Conservation (phyloP, 345 rosid species). For the Syzygium grande region DNA sequence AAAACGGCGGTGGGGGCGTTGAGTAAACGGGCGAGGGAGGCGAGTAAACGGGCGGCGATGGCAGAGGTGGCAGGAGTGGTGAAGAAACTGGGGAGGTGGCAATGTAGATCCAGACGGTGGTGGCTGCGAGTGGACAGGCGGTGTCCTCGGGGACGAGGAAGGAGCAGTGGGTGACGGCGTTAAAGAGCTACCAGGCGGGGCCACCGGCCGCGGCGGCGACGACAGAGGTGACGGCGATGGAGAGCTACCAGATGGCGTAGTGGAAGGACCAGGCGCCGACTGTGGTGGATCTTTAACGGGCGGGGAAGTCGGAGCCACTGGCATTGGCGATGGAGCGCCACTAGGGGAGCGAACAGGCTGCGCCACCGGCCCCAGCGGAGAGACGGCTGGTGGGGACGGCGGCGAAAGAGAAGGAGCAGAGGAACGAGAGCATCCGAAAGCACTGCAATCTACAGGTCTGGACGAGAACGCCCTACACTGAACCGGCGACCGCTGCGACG, state of each 20-base stretch:
- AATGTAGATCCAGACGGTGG: background rate
- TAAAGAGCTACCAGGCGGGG: background rate
- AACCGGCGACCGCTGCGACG: slow-evolving; percentile 41
- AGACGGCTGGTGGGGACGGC: slow-evolving; percentile 37
- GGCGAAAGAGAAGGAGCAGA: slow-evolving; percentile 46
- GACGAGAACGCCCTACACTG: slow-evolving; percentile 55
- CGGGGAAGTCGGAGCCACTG: slow-evolving; percentile 8
- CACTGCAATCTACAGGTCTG: slow-evolving; percentile 49
- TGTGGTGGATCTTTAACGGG: background rate
- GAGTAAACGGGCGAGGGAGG: background rate
- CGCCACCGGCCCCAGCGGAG: slow-evolving; percentile 22
- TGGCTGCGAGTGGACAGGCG: background rate
- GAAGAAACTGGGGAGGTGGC: slow-evolving; percentile 32
- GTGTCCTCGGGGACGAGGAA: slow-evolving; percentile 15
- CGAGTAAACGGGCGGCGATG: slow-evolving; percentile 15
- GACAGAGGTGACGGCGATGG: slow-evolving; percentile 10
- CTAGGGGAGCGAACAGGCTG: background rate
- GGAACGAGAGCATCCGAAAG: slow-evolving; percentile 44
- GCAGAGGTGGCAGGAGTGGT: slow-evolving; percentile 14
- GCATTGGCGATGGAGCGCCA: slow-evolving; percentile 20
- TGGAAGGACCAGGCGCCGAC: slow-evolving; percentile 1
- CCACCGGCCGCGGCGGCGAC: slow-evolving; percentile 1
- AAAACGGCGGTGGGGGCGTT: background rate
- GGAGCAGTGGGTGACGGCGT: slow-evolving; percentile 12
- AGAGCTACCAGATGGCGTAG: slow-evolving; percentile 6